These are phyloP conservation scores for Lepidopterella palustris DNA, from an alignment of 495 filamentous ascomycete genomes.

Conservation along the genomic window DNA sequence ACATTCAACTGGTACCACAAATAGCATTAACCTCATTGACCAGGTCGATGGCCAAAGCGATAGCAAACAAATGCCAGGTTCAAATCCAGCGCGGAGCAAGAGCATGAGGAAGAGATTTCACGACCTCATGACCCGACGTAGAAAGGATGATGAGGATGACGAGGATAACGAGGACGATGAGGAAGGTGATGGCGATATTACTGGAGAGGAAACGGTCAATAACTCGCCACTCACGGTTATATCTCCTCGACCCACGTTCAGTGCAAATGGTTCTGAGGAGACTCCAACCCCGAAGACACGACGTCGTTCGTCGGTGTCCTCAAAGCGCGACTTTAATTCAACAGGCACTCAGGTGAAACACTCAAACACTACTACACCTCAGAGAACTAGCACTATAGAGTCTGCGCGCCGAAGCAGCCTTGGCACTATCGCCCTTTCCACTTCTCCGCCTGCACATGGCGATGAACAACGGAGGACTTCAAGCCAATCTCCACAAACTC, in stretches of 20 bases:
- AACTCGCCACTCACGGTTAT: background rate
- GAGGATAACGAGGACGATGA: background rate
- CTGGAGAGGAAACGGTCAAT: background rate
- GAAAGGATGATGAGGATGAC: background rate
- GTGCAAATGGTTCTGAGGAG: background rate
- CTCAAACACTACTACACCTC: background rate
- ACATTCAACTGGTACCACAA: background rate
- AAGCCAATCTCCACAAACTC: no score
- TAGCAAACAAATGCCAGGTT: conserved; percentile 5
- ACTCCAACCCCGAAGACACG: background rate
- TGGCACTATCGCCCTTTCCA: no score
- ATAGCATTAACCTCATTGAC: background rate
- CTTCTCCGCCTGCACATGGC: no score
- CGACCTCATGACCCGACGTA: background rate
- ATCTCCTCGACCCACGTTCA: background rate
- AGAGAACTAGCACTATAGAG: background rate
- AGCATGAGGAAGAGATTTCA: background rate
- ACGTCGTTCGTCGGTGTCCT: background rate
- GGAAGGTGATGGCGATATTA: background rate
- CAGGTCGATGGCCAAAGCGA: conserved; percentile 12
- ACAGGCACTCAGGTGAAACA: background rate
- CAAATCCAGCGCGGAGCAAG: background rate
- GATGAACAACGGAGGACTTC: no score
- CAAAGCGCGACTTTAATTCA: background rate
- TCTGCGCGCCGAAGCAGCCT: no score